Conservation (phyloP, 2,329 filamentous ascomycete species). For the Chaetomiaceae sp. region DNA sequence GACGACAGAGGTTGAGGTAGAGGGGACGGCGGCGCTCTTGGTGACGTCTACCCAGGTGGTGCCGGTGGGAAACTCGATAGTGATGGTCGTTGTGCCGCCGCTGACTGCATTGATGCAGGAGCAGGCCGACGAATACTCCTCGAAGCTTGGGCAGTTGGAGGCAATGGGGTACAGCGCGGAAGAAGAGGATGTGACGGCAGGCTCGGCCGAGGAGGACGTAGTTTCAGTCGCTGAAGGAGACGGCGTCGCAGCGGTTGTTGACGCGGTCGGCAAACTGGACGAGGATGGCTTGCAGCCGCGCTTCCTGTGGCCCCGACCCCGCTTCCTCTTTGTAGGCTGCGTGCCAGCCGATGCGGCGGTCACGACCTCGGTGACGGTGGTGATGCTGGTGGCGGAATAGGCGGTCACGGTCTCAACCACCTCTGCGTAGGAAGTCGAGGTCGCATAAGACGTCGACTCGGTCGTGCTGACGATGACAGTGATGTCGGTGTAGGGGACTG, state of each 20-base stretch:
- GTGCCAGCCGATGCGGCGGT: neutral
- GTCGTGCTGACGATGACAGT: constrained; percentile 8
- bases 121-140: constrained; percentile 7
- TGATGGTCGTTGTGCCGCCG: neutral
- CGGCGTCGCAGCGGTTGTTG: neutral
- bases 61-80: neutral
- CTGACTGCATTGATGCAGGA: neutral
- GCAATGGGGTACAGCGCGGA: neutral
- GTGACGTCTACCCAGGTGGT: neutral
- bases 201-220: neutral
- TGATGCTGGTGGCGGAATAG: constrained; percentile 8
- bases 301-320: neutral
- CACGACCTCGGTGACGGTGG: neutral
- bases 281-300: neutral
- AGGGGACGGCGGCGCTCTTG: neutral
- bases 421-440: constrained; percentile 1
- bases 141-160: constrained; percentile 1
- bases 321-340: neutral
- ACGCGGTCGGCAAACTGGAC: neutral
- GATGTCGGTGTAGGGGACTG: constrained; percentile 7
- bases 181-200: neutral
- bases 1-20: neutral
- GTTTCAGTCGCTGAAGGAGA: neutral
- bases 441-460: neutral
- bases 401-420: constrained; percentile 3